Evolutionary conservation across 768 basidiomycete species (phyloP), one percentile per base, ranked within the genome.

Genomic region (Kwoniella europaea): DNA sequence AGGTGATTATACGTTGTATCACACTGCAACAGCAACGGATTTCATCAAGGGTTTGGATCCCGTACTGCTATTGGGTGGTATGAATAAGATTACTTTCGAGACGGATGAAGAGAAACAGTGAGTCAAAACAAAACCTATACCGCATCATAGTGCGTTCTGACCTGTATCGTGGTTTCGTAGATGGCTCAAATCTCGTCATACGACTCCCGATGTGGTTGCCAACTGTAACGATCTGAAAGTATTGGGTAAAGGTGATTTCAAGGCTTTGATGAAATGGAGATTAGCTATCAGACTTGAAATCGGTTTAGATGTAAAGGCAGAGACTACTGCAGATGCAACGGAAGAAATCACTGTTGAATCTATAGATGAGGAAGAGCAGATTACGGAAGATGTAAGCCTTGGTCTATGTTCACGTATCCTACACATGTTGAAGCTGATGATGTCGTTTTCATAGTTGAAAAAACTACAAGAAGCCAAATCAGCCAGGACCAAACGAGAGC

Each of bases 241-340:
- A 4, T 86, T 99, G 43, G 97, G 97, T 43, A 99, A 98, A 85
- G 92, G 95, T 35, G 97, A 99, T 80, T 99, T 99, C 86, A 98
- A 98, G 83, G 79, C 88, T 10, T 85, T 99, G 65, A 86, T 98
- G 68, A 98, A 91, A 85, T 99, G 96, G 96, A 88, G 97, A 61
- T 84, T 89, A 54, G 88, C 89, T 5, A 86, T 98, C 42, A 90
- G 97, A 35, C 90, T 98, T 84, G 93, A 98, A 87, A 85, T 93
- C 63, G 97, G 94, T 7, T 82, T 98, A 55, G 95, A 98, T 69
- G 87, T 89, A 74, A 94, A 91, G 82, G 87, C 87, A 1, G 91
- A 90, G 71, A 84, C 87, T n/a, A 86, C 88, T 0, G 90, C 91
- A 68, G 93, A 96, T 76, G 82, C 88, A 22, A 92, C 89, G 0